Conservation (phyloP, 108 stramenopile genomes). For the Cyclotella cryptica region DNA sequence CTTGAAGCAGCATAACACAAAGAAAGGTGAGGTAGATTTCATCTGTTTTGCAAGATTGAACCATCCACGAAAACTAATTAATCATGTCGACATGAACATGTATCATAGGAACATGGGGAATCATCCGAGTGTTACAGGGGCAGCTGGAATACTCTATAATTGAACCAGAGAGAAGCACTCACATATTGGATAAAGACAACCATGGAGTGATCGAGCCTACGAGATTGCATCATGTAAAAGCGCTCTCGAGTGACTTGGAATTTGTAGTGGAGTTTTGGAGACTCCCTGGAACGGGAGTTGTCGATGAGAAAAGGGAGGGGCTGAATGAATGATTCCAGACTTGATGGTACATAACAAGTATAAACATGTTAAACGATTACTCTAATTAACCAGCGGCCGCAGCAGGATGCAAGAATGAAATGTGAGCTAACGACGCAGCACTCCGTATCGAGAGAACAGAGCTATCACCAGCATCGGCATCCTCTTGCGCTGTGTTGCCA, state of each 20-base stretch:
- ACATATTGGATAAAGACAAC: constrained; percentile 26
- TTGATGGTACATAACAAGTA: neutral
- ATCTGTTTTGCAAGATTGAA: neutral
- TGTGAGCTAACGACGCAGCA: constrained; percentile 45
- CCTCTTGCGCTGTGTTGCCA: constrained; percentile 32
- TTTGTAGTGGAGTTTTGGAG: constrained; percentile 67
- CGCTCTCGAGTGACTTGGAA: constrained; percentile 58
- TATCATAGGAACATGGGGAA: constrained; percentile 61
- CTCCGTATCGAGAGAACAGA: constrained; percentile 51
- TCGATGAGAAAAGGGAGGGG: constrained; percentile 59
- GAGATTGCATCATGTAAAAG: constrained; percentile 47
- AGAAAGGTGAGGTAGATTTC: constrained; percentile 22
- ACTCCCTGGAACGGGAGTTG: constrained; percentile 57
- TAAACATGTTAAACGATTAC: neutral
- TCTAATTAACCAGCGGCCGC: constrained; percentile 35
- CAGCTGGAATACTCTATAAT: constrained; percentile 51
- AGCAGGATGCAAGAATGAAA: constrained; percentile 39
- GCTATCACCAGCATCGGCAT: constrained; percentile 55
- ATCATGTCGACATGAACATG: neutral
- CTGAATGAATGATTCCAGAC: constrained; percentile 11
- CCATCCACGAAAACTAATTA: neutral
- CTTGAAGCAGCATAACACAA: constrained; percentile 58
- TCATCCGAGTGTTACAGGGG: constrained; percentile 52
- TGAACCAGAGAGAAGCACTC: constrained; percentile 35
- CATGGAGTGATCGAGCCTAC: constrained; percentile 60